phyloP scores from a whole-genome alignment of 345 rosid species.

The Euclidium syriacum region DNA sequence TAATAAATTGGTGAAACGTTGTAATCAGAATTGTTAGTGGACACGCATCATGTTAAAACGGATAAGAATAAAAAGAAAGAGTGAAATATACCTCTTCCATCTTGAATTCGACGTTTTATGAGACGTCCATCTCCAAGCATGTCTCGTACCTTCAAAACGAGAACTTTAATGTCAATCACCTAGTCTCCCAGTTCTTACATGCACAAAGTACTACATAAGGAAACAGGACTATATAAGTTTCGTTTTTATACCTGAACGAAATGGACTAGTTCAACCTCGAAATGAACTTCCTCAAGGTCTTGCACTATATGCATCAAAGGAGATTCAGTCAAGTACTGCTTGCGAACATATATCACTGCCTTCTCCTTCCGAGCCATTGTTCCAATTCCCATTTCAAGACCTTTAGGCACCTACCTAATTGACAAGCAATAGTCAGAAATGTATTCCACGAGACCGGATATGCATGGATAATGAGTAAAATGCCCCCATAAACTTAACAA shows the following conservation, averaged over 20 bases:
- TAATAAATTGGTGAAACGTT: constrained; percentile 22
- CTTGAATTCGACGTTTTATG: constrained; percentile 77
- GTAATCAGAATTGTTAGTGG: constrained; percentile 18
- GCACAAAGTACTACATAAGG: background rate
- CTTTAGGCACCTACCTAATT: constrained; percentile 74
- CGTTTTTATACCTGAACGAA: constrained; percentile 62
- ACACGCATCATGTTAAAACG: background rate
- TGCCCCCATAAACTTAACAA: constrained; percentile 10
- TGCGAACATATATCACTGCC: constrained; percentile 75
- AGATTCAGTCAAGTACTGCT: constrained; percentile 66
- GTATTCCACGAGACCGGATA: background rate
- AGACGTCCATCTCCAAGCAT: constrained; percentile 98
- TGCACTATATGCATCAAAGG: constrained; percentile 54
- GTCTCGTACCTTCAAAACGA: constrained; percentile 70
- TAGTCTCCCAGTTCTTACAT: background rate
- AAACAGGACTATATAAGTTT: background rate
- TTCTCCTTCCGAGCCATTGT: constrained; percentile 84
- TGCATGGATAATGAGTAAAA: background rate
- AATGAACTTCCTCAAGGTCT: constrained; percentile 79
- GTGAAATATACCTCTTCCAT: constrained; percentile 70
- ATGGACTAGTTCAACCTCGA: constrained; percentile 89
- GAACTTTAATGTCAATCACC: constrained; percentile 22
- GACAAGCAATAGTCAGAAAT: constrained; percentile 17
- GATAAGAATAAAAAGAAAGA: background rate
- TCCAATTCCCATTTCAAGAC: constrained; percentile 98